phyloP scores from a whole-genome alignment of 2,329 filamentous ascomycete genomes.

The Tolypocladium cylindrosporum region DNA sequence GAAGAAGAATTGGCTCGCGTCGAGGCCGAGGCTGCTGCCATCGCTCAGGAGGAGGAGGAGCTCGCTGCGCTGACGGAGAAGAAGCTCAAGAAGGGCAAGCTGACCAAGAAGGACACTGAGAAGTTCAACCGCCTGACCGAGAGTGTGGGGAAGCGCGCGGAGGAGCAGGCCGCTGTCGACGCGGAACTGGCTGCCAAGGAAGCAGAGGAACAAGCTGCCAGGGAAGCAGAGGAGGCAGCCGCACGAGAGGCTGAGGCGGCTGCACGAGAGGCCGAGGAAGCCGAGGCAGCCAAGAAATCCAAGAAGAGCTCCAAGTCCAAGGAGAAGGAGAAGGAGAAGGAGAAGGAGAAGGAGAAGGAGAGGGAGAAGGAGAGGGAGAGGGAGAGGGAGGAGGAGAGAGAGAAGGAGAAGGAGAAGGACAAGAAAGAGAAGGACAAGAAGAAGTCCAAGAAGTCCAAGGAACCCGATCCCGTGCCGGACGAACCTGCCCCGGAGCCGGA shows the following conservation, averaged over 20 bases:
- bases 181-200: constrained; percentile 19
- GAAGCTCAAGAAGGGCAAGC: constrained; percentile 37
- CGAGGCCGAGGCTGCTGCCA: constrained; percentile 11
- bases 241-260: constrained; percentile 22
- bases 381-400: constrained; percentile 8
- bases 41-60: constrained; percentile 24
- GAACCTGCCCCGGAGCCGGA: constrained; percentile 4
- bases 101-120: constrained; percentile 35
- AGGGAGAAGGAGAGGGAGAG: constrained; percentile 16
- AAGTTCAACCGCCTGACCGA: constrained; percentile 27
- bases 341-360: constrained; percentile 7
- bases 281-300: constrained; percentile 25
- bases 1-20: constrained; percentile 16
- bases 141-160: constrained; percentile 23
- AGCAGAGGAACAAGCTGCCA: constrained; percentile 16
- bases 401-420: constrained; percentile 6
- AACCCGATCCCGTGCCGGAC: constrained; percentile 4
- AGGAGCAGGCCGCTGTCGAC: constrained; percentile 18
- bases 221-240: constrained; percentile 11
- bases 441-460: constrained; percentile 13
- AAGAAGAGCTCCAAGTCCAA: constrained; percentile 30
- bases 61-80: constrained; percentile 33
- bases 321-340: constrained; percentile 18
- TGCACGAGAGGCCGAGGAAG: constrained; percentile 23
- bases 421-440: constrained; percentile 10